Conservation (phyloP, 768 basidiomycete genomes). For the Mycena amicta region DNA sequence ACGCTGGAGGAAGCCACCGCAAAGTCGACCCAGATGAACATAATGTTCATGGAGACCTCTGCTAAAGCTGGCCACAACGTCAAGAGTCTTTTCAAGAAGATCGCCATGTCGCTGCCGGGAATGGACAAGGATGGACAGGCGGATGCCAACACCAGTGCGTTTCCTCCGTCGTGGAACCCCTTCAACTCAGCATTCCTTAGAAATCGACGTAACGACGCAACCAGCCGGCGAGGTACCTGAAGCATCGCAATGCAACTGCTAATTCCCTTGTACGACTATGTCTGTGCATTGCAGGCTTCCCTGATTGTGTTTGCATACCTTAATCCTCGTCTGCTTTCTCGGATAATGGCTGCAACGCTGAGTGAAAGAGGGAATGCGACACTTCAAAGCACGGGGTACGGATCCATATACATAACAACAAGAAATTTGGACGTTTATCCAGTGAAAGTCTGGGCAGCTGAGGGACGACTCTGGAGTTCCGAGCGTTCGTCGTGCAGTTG, state of each 20-base stretch:
- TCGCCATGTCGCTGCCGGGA: slow-evolving; percentile 95
- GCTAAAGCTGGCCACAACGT: slow-evolving; percentile 99
- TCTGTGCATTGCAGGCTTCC: slow-evolving; percentile 13
- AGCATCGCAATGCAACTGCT: slow-evolving; percentile 86
- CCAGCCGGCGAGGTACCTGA: slow-evolving; percentile 73
- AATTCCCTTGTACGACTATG: slow-evolving; percentile 27
- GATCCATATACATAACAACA: no score
- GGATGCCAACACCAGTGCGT: slow-evolving; percentile 58
- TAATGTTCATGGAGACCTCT: slow-evolving; percentile 99
- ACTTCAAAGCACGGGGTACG: no score
- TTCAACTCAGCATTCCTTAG: slow-evolving; percentile 40
- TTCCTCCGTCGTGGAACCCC: slow-evolving; percentile 12
- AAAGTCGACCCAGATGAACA: slow-evolving; percentile 85
- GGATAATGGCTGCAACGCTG: no score
- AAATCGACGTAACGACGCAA: slow-evolving; percentile 89
- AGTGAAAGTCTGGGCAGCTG: no score
- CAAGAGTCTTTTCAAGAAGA: slow-evolving; percentile 98
- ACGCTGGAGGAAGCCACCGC: slow-evolving; percentile 95
- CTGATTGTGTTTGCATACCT: background rate
- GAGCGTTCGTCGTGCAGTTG: no score
- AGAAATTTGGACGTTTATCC: no score
- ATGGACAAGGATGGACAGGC: slow-evolving; percentile 82
- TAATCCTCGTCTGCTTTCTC: background rate
- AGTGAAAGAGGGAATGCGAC: no score
- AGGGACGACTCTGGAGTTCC: no score